Percentiles rank a stretch among this genome's conserved stretches.
Conservation (phyloP, 1,139 yeast genomes). For the Hemisphaericaspora lyxosophila region DNA sequence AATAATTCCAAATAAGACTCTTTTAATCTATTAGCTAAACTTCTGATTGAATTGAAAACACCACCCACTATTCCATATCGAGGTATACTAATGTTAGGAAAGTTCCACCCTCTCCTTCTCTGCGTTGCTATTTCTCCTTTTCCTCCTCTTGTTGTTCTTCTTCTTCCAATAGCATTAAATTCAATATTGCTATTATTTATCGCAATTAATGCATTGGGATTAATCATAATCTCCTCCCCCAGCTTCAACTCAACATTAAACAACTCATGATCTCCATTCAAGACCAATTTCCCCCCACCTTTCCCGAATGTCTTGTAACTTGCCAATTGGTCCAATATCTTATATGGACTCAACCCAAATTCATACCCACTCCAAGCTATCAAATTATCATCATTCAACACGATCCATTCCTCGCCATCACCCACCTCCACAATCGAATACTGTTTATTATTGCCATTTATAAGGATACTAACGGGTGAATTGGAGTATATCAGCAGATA, state of each 20-base stretch:
- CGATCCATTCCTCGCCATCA: slow-evolving; percentile 30
- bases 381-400: slow-evolving; percentile 30
- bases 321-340: slow-evolving; percentile 18
- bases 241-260: slow-evolving; percentile 28
- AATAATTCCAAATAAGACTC: neutral
- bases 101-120: neutral
- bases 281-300: slow-evolving; percentile 38
- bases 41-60: neutral
- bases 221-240: slow-evolving; percentile 34
- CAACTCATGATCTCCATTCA: slow-evolving; percentile 37
- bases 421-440: slow-evolving; percentile 21
- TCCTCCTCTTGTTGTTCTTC: neutral
- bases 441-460: slow-evolving; percentile 15
- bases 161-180: slow-evolving; percentile 1
- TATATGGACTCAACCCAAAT: slow-evolving; percentile 21
- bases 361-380: slow-evolving; percentile 50
- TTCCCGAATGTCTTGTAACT: slow-evolving; percentile 30
- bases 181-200: slow-evolving; percentile 15
- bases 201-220: slow-evolving; percentile 39
- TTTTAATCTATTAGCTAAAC: neutral
- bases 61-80: slow-evolving; percentile 8
- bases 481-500: slow-evolving; percentile 1
- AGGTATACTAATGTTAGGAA: slow-evolving; percentile 10
- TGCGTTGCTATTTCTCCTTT: neutral
- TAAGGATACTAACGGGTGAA: slow-evolving; percentile 7